A percentile compares a stretch with the other conserved stretches of the same genome.
These are phyloP conservation scores for Brassica hybrid DNA, from an alignment of 441 rosid genomes.

Conservation along the genomic window DNA sequence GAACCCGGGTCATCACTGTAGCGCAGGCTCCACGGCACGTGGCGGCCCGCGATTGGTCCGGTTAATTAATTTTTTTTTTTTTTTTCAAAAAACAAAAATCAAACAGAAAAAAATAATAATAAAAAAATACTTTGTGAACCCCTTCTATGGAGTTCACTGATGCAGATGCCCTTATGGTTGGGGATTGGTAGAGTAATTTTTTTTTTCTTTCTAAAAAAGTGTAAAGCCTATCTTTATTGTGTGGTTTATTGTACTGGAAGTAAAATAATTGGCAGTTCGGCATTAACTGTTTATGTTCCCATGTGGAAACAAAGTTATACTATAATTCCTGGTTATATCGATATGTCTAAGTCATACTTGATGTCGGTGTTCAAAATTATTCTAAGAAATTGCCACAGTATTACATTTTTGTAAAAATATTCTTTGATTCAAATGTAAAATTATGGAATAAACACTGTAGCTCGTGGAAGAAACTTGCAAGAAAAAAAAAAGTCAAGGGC, in stretches of 20 bases:
- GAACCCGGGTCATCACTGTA: too few relatives aligned
- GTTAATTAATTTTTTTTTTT: too few relatives aligned
- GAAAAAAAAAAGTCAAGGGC: background rate
- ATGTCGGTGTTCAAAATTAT: conserved; percentile 29
- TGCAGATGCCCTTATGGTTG: background rate
- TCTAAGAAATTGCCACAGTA: background rate
- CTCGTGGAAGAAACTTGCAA: conserved; percentile 13
- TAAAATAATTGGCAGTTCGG: background rate
- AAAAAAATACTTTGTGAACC: too few relatives aligned
- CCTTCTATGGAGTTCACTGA: too few relatives aligned
- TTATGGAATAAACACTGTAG: conserved; percentile 1
- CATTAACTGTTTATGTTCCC: conserved; percentile 31
- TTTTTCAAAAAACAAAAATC: too few relatives aligned
- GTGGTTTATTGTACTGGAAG: background rate
- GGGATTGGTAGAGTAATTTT: background rate
- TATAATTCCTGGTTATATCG: background rate
- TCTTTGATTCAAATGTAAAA: background rate
- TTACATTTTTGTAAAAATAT: background rate
- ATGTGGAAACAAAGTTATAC: conserved; percentile 23
- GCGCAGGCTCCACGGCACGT: too few relatives aligned
- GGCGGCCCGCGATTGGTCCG: too few relatives aligned
- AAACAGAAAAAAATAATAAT: too few relatives aligned
- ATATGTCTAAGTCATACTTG: background rate
- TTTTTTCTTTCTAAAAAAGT: background rate
- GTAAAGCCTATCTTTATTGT: conserved; percentile 2